Evolutionary conservation across 169 alveolate genomes (phyloP).

Genomic region (Theileria parva): DNA sequence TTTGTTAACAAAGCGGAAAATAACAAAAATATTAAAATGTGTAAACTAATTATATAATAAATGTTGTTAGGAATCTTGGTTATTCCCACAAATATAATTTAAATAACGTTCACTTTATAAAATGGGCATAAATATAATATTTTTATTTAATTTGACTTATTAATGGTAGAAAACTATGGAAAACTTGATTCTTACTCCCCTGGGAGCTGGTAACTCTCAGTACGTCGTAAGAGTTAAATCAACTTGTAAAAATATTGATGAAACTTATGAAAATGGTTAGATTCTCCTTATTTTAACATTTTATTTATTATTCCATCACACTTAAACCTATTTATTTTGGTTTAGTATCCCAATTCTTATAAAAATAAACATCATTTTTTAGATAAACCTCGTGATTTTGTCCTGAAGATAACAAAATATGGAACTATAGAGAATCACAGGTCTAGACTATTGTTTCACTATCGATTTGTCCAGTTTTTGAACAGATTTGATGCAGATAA

Average conservation of each 20-base stretch:
- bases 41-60: not conserved
- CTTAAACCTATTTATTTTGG: not conserved
- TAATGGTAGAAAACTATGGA: not conserved
- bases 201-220: constrained; percentile 65
- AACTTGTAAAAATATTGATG: not conserved
- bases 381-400: not conserved
- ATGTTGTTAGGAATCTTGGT: not conserved
- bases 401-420: not conserved
- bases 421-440: not conserved
- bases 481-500: not conserved
- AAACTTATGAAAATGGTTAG: not conserved
- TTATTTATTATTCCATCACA: not conserved
- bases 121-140: not conserved
- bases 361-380: not conserved
- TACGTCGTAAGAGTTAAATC: constrained; percentile 37
- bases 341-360: not conserved
- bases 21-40: not conserved
- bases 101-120: not conserved
- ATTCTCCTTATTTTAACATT: not conserved
- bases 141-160: not conserved
- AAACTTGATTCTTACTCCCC: constrained; percentile 45
- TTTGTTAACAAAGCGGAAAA: not conserved
- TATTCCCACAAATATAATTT: not conserved
- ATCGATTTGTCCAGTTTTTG: not conserved
- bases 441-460: not conserved